Percentiles rank a stretch among this genome's conserved stretches.
Evolutionary conservation across 1,284 basidiomycete species (phyloP).

Genomic region (Ustilago sp.): DNA sequence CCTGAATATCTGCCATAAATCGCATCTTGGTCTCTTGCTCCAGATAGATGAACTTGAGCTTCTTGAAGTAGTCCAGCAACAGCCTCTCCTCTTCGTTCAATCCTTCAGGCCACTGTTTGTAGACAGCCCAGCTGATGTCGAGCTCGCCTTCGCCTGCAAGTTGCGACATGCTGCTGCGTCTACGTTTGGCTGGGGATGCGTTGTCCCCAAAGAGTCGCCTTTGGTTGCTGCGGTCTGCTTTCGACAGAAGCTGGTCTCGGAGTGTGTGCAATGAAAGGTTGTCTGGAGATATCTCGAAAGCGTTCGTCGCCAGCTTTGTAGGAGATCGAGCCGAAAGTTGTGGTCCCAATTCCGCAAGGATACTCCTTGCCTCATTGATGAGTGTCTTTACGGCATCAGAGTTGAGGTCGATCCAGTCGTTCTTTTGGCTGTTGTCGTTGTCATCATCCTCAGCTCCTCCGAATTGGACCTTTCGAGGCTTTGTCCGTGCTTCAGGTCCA

Average conservation of each 20-base stretch:
- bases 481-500: conserved; percentile 17
- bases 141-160: conserved; percentile 50
- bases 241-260: conserved; percentile 49
- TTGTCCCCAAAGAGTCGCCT: conserved; percentile 39
- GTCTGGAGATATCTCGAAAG: conserved; percentile 51
- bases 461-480: conserved; percentile 32
- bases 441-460: conserved; percentile 24
- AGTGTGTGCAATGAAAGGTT: conserved; percentile 49
- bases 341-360: conserved; percentile 43
- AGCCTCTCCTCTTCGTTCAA: conserved; percentile 57
- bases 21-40: conserved; percentile 67
- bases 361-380: conserved; percentile 24
- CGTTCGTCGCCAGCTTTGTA: conserved; percentile 39
- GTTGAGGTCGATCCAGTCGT: conserved; percentile 25
- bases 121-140: conserved; percentile 60
- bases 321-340: conserved; percentile 46
- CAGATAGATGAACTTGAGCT: conserved; percentile 66
- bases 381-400: conserved; percentile 31
- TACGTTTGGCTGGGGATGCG: conserved; percentile 42
- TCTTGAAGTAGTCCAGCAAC: conserved; percentile 63
- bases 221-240: conserved; percentile 46
- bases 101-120: conserved; percentile 60
- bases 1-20: conserved; percentile 62
- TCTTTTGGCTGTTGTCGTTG: conserved; percentile 2
- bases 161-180: conserved; percentile 53